These are phyloP conservation scores for Erysimum cheiri DNA, from an alignment of 441 rosid genomes.

Conservation along the genomic window DNA sequence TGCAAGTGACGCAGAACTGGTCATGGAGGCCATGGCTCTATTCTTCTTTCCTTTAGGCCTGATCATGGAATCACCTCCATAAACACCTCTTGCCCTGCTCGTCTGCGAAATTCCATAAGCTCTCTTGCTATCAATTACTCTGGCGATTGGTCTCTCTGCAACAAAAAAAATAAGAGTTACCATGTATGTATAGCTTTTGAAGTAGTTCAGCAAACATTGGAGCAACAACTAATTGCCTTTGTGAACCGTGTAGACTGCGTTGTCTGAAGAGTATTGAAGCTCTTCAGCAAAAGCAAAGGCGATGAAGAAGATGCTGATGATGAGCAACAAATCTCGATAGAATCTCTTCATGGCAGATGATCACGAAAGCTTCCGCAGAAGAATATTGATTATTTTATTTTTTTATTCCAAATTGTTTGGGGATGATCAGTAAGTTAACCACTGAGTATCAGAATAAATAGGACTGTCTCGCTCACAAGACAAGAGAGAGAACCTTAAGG, in stretches of 20 bases:
- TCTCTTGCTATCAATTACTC: slow-evolving; percentile 9
- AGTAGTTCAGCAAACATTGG: neutral
- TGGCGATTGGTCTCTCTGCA: slow-evolving; percentile 17
- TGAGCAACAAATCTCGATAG: slow-evolving; percentile 10
- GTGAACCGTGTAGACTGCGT: slow-evolving; percentile 5
- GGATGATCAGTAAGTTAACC: slow-evolving; percentile 6
- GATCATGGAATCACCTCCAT: slow-evolving; percentile 51
- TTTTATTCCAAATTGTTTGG: neutral
- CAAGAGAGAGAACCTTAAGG: slow-evolving; percentile 20
- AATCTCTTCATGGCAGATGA: slow-evolving; percentile 15
- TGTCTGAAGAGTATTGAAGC: slow-evolving; percentile 7
- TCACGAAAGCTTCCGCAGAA: neutral
- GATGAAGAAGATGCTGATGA: slow-evolving; percentile 24
- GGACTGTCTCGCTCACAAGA: slow-evolving; percentile 13
- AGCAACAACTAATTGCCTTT: slow-evolving; percentile 27
- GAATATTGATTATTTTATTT: neutral
- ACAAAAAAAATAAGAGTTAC: neutral
- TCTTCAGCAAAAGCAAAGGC: slow-evolving; percentile 30
- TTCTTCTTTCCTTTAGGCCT: slow-evolving; percentile 45
- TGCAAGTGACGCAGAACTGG: slow-evolving; percentile 42
- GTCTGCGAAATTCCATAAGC: slow-evolving; percentile 29
- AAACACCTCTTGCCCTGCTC: slow-evolving; percentile 44
- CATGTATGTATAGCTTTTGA: neutral
- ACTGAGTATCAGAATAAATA: slow-evolving; percentile 15
- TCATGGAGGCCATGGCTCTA: slow-evolving; percentile 35